Conservation (phyloP, 2,329 filamentous ascomycete species). For the Diaporthe velutina region DNA sequence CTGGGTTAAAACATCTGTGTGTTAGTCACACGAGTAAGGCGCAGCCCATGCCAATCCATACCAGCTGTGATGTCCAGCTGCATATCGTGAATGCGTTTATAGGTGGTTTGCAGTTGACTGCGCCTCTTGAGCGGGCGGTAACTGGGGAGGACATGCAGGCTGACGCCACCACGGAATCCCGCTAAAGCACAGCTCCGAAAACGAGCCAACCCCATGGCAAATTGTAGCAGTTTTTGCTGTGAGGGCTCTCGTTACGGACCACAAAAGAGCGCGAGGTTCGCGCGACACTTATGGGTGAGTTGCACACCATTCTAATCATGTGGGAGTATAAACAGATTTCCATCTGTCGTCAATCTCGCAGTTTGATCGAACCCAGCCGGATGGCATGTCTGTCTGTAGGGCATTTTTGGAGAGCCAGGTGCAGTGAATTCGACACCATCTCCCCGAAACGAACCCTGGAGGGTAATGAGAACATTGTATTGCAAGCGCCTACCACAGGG, state of each 20-base stretch:
- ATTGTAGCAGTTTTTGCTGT: neutral
- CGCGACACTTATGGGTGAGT: too few species aligned
- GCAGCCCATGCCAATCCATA: neutral
- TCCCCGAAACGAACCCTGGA: neutral
- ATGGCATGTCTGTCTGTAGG: too few species aligned
- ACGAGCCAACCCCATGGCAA: neutral
- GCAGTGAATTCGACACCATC: too few species aligned
- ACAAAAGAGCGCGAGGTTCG: neutral
- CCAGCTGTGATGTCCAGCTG: neutral
- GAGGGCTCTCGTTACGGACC: too few species aligned
- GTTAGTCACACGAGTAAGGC: neutral
- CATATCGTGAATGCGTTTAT: neutral
- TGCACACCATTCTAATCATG: neutral
- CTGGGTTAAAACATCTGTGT: too few species aligned
- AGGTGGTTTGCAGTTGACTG: slow-evolving; percentile 10
- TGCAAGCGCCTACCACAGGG: neutral
- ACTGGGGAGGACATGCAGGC: neutral
- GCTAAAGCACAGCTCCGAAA: neutral
- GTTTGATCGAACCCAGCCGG: too few species aligned
- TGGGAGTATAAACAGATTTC: neutral
- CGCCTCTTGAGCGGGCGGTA: too few species aligned
- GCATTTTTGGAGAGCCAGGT: too few species aligned
- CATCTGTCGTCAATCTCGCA: too few species aligned
- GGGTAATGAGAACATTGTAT: neutral
- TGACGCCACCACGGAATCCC: neutral